Base-by-base conservation (phyloP, 345 rosid genomes). In the Nasturtium officinale region DNA sequence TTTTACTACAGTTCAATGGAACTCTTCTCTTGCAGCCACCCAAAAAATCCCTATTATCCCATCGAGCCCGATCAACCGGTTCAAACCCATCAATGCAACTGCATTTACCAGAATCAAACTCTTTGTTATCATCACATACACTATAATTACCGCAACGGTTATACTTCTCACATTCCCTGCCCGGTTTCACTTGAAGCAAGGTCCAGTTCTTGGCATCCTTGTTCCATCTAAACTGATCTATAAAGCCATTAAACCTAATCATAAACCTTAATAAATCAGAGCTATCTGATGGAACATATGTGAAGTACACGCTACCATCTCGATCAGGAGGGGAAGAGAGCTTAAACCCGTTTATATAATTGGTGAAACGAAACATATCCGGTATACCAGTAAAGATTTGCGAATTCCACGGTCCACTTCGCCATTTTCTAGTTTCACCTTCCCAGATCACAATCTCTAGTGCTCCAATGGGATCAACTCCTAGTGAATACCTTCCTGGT, bases 101-200 rank as follows among this genome's bases (percentile, higher is more conserved):
- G 59, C 91, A 87, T 65, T 29, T 48, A 38, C 72, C 56, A 21
- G 74, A 70, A 35, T 38, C 78, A 35, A 55, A 45, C 7, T 69
- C 75, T 28, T 55, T 69, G 3, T 58, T 63, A 16, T 70, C 75
- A 55, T 85, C 72, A 50, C 89, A 87, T 67, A 75, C 47, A 3
- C 86, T 82, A 25, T 76, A 80, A 58, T 68, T 77, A 59, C 91
- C 89, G 40, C 89, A 83, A 8, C 75, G 78, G 7, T 85, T 75
- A 26, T 76, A 81, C 18, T 46, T 65, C 43, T 78, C 79, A n/a
- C 89, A 87, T 9, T 53, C 69, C 50, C 32, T 83, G 16, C 78
- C 33, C 0, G 91, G 91, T 55, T 80, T 75, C 28, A 18, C 0
- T 79, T 87, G 85, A 38, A 70, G 61, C 61, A 50, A 57, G 28